Evolutionary conservation across 169 alveolate genomes (phyloP).

Genomic region (Sarcocystis neurona): DNA sequence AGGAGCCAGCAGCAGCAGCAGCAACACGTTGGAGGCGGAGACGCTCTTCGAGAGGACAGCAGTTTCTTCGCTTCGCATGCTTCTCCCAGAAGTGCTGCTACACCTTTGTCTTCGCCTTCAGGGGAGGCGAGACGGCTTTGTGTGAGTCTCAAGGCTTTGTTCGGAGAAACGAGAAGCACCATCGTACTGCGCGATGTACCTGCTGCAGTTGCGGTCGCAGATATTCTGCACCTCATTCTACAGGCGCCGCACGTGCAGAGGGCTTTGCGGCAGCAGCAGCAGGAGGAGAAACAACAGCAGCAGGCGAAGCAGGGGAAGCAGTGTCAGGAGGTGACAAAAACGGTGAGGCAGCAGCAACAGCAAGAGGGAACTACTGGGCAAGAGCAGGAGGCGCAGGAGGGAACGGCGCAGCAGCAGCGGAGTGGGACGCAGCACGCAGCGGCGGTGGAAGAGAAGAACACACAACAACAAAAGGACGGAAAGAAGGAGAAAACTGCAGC

Average conservation of each 20-base stretch:
- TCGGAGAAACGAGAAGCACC: conserved; percentile 22
- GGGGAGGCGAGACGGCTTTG: background rate
- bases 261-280: background rate
- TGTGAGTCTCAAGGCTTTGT: background rate
- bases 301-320: background rate
- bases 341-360: background rate
- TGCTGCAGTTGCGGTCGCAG: background rate
- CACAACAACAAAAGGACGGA: too few relatives aligned
- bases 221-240: background rate
- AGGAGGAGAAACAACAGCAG: background rate
- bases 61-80: background rate
- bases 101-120: background rate
- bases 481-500: too few relatives aligned
- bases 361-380: too few relatives aligned
- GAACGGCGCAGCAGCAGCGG: background rate
- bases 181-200: conserved; percentile 39
- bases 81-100: background rate
- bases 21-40: too few relatives aligned
- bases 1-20: background rate
- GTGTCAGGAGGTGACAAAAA: too few relatives aligned
- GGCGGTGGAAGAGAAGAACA: too few relatives aligned
- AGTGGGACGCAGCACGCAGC: too few relatives aligned
- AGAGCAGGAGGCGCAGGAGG: background rate
- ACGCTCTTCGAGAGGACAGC: background rate
- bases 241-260: background rate